These are phyloP conservation scores for Trichomonas gallinae DNA, from an alignment of 208 protist genomes.

Conservation along the genomic window DNA sequence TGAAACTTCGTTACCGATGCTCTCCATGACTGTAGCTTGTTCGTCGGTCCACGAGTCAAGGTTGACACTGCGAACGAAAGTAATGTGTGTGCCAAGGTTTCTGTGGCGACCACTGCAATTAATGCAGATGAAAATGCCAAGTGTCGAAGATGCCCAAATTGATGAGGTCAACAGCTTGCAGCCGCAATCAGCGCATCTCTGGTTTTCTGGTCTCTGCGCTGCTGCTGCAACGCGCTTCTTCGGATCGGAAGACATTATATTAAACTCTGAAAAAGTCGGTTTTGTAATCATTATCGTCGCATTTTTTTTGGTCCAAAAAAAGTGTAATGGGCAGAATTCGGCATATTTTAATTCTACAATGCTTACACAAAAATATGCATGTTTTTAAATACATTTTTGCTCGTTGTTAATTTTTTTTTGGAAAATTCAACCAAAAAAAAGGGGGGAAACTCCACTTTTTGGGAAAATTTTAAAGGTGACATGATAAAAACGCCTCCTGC, in stretches of 20 bases:
- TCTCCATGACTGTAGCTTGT: constrained; percentile 26
- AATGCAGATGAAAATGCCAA: constrained; percentile 53
- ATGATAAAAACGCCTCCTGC: no score
- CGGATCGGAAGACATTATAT: not conserved
- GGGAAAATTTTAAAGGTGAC: no score
- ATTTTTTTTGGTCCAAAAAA: no score
- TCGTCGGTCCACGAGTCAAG: constrained; percentile 43
- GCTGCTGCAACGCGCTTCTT: not conserved
- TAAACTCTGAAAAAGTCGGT: not conserved
- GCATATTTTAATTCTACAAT: no score
- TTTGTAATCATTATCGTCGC: not conserved
- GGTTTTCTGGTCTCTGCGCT: not conserved
- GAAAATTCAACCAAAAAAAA: no score
- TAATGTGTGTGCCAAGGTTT: constrained; percentile 48
- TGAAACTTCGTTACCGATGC: constrained; percentile 22
- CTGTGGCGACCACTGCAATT: constrained; percentile 50
- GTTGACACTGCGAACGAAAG: constrained; percentile 36
- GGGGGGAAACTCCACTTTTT: no score
- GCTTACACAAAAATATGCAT: no score
- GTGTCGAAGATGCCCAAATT: constrained; percentile 39
- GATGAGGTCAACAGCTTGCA: constrained; percentile 28
- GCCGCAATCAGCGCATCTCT: constrained; percentile 30
- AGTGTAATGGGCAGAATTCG: no score
- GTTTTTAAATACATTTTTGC: no score
- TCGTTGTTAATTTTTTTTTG: no score